Evolutionary conservation across 768 basidiomycete species (phyloP).

Genomic region (Termitomyces sp.): DNA sequence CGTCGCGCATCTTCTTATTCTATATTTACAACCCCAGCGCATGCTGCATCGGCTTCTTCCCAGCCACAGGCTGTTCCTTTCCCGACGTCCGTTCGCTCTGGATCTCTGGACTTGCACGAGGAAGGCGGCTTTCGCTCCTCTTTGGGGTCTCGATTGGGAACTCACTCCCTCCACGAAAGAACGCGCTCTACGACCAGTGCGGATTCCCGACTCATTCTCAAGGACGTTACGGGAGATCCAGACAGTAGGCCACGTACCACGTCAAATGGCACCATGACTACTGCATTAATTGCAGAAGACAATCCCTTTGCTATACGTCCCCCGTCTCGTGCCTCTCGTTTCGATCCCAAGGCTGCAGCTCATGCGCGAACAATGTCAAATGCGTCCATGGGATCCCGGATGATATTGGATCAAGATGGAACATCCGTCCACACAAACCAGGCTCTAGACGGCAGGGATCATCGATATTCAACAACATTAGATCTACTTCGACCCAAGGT

Average conservation of each 20-base stretch:
- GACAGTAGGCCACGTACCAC: conserved; percentile 25
- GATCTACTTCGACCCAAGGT: conserved; percentile 85
- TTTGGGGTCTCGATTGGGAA: conserved; percentile 8
- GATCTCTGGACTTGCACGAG: conserved; percentile 29
- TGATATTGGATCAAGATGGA: conserved; percentile 53
- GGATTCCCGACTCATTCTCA: conserved; percentile 38
- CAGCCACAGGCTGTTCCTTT: conserved; percentile 51
- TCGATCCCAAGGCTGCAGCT: conserved; percentile 71
- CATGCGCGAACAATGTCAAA: conserved; percentile 59
- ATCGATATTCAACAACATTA: conserved; percentile 65
- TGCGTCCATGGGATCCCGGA: conserved; percentile 59
- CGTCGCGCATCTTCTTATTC: conserved; percentile 48
- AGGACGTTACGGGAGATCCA: conserved; percentile 23
- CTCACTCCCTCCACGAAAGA: conserved; percentile 30
- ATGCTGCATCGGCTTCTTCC: conserved; percentile 18
- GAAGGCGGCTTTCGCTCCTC: conserved; percentile 3
- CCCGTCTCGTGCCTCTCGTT: conserved; percentile 61
- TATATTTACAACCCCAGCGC: conserved; percentile 31
- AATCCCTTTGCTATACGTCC: conserved; percentile 69
- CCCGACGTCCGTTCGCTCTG: conserved; percentile 48
- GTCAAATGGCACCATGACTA: conserved; percentile 41
- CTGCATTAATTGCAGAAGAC: conserved; percentile 36
- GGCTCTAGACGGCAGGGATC: conserved; percentile 35
- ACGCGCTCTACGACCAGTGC: conserved; percentile 47
- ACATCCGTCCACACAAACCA: conserved; percentile 35